A percentile compares a stretch with the other conserved stretches of the same genome.
phyloP scores from a whole-genome alignment of 371 early-diverging fungal species.

The Blakeslea trispora region DNA sequence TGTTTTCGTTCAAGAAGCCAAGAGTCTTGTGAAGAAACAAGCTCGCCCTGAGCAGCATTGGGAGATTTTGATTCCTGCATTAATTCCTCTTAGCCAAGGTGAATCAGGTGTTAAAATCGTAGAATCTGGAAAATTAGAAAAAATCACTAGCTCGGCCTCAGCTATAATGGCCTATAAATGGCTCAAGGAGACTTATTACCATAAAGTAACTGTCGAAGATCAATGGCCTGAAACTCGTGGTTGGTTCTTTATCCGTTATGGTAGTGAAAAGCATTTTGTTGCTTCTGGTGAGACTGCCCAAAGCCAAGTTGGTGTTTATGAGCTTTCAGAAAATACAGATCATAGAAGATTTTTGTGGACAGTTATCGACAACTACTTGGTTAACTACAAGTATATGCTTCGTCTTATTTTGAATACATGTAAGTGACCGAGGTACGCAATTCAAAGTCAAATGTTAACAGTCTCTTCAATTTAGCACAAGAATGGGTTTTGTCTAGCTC shows the following conservation, averaged over 20 bases:
- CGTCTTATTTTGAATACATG: constrained; percentile 33
- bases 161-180: constrained; percentile 35
- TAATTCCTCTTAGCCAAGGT: constrained; percentile 34
- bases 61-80: constrained; percentile 43
- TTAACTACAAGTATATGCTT: constrained; percentile 56
- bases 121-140: constrained; percentile 35
- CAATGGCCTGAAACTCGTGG: constrained; percentile 34
- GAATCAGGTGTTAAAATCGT: constrained; percentile 38
- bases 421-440: too few relatives aligned
- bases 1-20: constrained; percentile 43
- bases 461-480: constrained; percentile 25
- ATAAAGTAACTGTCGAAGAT: constrained; percentile 31
- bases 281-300: constrained; percentile 39
- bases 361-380: constrained; percentile 51
- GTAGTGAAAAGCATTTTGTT: constrained; percentile 38
- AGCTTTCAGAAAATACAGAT: constrained; percentile 28
- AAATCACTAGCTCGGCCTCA: constrained; percentile 27
- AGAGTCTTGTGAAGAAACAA: constrained; percentile 29
- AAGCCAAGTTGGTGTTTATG: constrained; percentile 36
- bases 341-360: constrained; percentile 54
- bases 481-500: constrained; percentile 40
- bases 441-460: constrained; percentile 1
- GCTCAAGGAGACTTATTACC: constrained; percentile 34
- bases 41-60: constrained; percentile 46
- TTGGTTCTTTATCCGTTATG: constrained; percentile 50